phyloP scores from a whole-genome alignment of 345 rosid species.

The Leavenworthia alabamica region DNA sequence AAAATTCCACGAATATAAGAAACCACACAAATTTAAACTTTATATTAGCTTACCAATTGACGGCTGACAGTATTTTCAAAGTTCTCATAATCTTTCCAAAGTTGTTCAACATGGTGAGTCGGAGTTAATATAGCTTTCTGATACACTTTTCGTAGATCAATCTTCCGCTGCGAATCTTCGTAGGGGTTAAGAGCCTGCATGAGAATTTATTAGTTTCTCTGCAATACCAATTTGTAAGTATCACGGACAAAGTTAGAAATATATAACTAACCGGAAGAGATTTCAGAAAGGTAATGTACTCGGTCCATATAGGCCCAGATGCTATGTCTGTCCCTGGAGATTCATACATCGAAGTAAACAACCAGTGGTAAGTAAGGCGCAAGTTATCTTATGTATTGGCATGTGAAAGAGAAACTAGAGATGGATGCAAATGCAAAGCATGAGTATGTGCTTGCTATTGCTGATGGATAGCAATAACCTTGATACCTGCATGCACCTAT shows the following conservation, averaged over 20 bases:
- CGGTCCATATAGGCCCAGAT: conserved; percentile 93
- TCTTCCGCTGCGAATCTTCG: conserved; percentile 84
- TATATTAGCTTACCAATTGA: conserved; percentile 57
- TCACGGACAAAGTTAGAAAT: conserved; percentile 7
- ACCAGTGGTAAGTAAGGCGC: conserved; percentile 6
- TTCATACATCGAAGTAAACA: conserved; percentile 29
- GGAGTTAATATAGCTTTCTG: conserved; percentile 89
- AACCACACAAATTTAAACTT: background rate
- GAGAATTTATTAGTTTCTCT: conserved; percentile 12
- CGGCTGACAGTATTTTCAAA: conserved; percentile 92
- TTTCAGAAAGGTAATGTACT: conserved; percentile 74
- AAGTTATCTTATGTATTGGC: background rate
- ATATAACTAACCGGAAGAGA: conserved; percentile 66
- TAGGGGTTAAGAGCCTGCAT: conserved; percentile 60
- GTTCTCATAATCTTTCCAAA: conserved; percentile 91
- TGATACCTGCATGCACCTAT: conserved; percentile 1
- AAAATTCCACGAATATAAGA: background rate
- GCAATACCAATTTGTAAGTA: background rate
- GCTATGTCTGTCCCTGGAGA: conserved; percentile 77
- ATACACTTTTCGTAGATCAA: conserved; percentile 66
- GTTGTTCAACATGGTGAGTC: conserved; percentile 83
- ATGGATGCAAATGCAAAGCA: background rate
- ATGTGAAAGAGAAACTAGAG: background rate
- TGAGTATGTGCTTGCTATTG: background rate
- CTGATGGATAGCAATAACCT: conserved; percentile 3